A percentile compares a stretch with the other conserved stretches of the same genome.
Conservation (phyloP, 2,329 filamentous ascomycete genomes). For the Monosporascus sp. region DNA sequence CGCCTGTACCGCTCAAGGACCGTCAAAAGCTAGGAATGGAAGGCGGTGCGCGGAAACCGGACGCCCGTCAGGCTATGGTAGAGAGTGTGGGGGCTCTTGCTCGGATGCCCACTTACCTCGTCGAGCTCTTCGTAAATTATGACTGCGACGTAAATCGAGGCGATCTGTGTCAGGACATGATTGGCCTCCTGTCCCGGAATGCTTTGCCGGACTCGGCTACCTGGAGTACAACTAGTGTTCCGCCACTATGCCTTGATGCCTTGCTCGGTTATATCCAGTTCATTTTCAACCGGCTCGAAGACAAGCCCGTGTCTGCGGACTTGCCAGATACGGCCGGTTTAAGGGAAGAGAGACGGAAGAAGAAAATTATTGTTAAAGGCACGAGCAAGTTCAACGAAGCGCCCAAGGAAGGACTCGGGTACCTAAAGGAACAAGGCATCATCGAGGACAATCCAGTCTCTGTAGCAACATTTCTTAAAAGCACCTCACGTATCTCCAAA, state of each 20-base stretch:
- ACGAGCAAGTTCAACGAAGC: constrained; percentile 92
- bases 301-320: constrained; percentile 57
- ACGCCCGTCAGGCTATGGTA: constrained; percentile 96
- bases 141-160: constrained; percentile 90
- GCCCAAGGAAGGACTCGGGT: constrained; percentile 83
- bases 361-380: constrained; percentile 84
- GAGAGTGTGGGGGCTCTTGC: constrained; percentile 90
- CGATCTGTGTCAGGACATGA: constrained; percentile 92
- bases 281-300: constrained; percentile 78
- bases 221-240: constrained; percentile 98
- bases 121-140: constrained; percentile 95
- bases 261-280: constrained; percentile 88
- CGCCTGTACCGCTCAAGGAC: constrained; percentile 87
- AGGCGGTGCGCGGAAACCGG: constrained; percentile 84
- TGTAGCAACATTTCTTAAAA: constrained; percentile 81
- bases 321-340: constrained; percentile 62
- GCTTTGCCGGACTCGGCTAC: constrained; percentile 95
- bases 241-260: constrained; percentile 88
- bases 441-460: constrained; percentile 74
- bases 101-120: constrained; percentile 90
- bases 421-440: constrained; percentile 78
- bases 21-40: constrained; percentile 89
- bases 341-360: constrained; percentile 68
- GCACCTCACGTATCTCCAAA: constrained; percentile 84
- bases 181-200: constrained; percentile 86